These are phyloP conservation scores for Aspergillus proliferans DNA, from an alignment of 2,329 filamentous ascomycete genomes.

Conservation along the genomic window DNA sequence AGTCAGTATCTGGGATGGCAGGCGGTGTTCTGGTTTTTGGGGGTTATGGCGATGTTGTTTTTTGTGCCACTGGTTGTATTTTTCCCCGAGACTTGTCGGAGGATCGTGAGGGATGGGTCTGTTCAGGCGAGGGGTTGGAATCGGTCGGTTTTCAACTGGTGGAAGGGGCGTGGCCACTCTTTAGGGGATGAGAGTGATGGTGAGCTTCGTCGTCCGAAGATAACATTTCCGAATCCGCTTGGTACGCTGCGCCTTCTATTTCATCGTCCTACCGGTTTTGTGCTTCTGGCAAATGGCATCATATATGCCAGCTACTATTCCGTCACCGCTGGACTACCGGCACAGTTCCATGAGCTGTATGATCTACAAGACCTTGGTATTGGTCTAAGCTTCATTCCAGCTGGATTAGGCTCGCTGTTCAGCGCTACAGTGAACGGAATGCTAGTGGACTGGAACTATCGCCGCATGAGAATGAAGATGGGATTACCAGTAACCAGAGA, in stretches of 20 bases:
- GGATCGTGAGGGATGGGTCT: conserved; percentile 29
- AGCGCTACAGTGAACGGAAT: conserved; percentile 34
- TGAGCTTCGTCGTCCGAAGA: not conserved
- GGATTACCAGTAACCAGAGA: conserved; percentile 29
- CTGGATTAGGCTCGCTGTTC: conserved; percentile 35
- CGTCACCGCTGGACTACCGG: conserved; percentile 34
- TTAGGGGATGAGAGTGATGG: not conserved
- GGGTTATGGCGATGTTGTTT: conserved; percentile 34
- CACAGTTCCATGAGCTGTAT: conserved; percentile 32
- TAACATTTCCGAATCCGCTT: conserved; percentile 26
- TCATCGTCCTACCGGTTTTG: conserved; percentile 21
- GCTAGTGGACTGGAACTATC: conserved; percentile 42
- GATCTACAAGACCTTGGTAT: conserved; percentile 36
- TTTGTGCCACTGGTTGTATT: conserved; percentile 17
- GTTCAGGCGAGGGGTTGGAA: conserved; percentile 23
- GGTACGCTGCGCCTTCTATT: conserved; percentile 26
- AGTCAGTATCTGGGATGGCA: conserved; percentile 46
- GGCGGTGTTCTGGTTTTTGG: conserved; percentile 50
- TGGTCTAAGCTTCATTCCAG: conserved; percentile 39
- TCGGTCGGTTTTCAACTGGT: conserved; percentile 15
- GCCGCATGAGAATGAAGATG: conserved; percentile 25
- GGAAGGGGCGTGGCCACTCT: not conserved
- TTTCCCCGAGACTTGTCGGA: conserved; percentile 33
- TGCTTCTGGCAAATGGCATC: conserved; percentile 35
- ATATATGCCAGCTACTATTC: conserved; percentile 39